Conservation (phyloP, 1,284 basidiomycete species). For the Wolfiporia cocos region DNA sequence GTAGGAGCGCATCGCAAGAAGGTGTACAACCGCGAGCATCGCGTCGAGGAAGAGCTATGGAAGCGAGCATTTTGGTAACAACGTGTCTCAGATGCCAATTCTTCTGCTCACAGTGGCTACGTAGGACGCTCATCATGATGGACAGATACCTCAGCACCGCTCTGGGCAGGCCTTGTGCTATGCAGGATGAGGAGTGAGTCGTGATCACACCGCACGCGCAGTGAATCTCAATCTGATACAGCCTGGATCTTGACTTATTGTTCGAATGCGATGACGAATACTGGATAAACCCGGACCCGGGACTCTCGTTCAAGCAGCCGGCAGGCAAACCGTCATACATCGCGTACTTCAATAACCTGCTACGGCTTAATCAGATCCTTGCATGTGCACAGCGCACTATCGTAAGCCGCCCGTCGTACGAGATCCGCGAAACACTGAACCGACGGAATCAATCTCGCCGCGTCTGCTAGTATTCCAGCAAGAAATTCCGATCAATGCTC, state of each 20-base stretch:
- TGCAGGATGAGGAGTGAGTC: conserved; percentile 81
- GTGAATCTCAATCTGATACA: conserved; percentile 13
- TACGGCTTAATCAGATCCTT: conserved; percentile 54
- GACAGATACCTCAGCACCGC: conserved; percentile 64
- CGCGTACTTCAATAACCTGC: conserved; percentile 43
- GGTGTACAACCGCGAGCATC: conserved; percentile 23
- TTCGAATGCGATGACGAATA: conserved; percentile 61
- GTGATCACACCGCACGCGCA: background rate
- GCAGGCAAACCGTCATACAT: conserved; percentile 37
- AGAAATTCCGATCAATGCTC: conserved; percentile 40
- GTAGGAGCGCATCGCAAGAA: conserved; percentile 37
- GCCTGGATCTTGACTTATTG: conserved; percentile 57
- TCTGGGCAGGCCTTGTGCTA: conserved; percentile 75
- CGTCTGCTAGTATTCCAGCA: conserved; percentile 48
- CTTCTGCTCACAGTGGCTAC: background rate
- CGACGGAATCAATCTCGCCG: too few relatives aligned
- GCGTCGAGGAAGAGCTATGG: conserved; percentile 41
- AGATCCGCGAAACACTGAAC: too few relatives aligned
- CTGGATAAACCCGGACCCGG: conserved; percentile 41
- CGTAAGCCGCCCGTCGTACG: conserved; percentile 28
- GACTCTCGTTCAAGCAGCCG: conserved; percentile 41
- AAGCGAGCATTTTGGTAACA: conserved; percentile 70
- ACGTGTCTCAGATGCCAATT: background rate
- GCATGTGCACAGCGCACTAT: conserved; percentile 51
- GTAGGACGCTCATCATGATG: conserved; percentile 55